A percentile compares a stretch with the other conserved stretches of the same genome.
These are phyloP conservation scores for Anthracocystis setariae DNA, from an alignment of 1,284 basidiomycete genomes.

Conservation along the genomic window DNA sequence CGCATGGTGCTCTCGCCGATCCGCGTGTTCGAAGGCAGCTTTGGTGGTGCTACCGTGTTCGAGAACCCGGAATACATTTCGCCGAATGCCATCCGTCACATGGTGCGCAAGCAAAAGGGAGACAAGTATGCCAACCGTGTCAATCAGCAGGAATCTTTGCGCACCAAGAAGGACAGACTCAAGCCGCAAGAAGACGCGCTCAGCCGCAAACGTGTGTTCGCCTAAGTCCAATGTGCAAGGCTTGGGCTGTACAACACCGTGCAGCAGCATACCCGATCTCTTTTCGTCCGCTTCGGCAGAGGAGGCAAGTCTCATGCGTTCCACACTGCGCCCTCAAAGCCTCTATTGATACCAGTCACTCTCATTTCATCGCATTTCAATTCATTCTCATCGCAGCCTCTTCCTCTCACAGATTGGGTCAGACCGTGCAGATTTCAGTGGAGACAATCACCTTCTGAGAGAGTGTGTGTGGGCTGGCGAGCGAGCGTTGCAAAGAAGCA, in stretches of 20 bases:
- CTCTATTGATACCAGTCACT: constrained; percentile 24
- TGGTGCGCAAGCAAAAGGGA: constrained; percentile 78
- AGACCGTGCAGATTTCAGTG: too few relatives aligned
- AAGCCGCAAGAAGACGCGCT: constrained; percentile 81
- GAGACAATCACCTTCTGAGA: too few relatives aligned
- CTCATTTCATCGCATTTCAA: constrained; percentile 11
- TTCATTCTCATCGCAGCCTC: constrained; percentile 6
- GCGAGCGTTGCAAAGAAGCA: too few relatives aligned
- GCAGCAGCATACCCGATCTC: too few relatives aligned
- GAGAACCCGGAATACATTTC: constrained; percentile 96
- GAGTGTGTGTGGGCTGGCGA: too few relatives aligned
- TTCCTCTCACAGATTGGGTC: neutral
- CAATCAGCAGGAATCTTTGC: constrained; percentile 77
- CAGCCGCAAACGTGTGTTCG: constrained; percentile 86
- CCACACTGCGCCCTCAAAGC: constrained; percentile 1
- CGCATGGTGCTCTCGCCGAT: constrained; percentile 97
- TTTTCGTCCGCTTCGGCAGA: neutral
- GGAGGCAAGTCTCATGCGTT: neutral
- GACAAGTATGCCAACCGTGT: constrained; percentile 83
- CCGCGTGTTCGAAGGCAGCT: constrained; percentile 89
- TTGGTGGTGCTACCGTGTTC: constrained; percentile 89
- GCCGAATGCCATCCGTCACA: constrained; percentile 82
- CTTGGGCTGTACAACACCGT: too few relatives aligned
- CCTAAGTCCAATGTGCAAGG: constrained; percentile 70
- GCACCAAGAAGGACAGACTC: constrained; percentile 76